Percentiles rank a stretch among this genome's conserved stretches.
phyloP scores from a whole-genome alignment of 495 filamentous ascomycete species.

The Neohortaea acidophila region DNA sequence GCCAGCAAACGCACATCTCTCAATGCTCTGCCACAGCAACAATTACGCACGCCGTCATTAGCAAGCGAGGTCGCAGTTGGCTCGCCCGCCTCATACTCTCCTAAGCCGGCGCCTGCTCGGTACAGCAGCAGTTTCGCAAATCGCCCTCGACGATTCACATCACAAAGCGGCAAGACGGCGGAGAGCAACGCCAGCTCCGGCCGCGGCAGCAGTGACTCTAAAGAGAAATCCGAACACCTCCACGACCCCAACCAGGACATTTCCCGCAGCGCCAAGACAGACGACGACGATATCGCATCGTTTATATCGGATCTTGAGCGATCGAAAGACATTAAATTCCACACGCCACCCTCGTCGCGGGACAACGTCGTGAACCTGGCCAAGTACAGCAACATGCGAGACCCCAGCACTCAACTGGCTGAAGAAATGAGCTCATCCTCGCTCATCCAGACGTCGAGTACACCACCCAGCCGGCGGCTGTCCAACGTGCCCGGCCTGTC shows the following conservation, averaged over 20 bases:
- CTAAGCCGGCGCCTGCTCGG: slow-evolving; percentile 54
- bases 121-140: slow-evolving; percentile 83
- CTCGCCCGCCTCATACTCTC: slow-evolving; percentile 52
- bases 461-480: slow-evolving; percentile 13
- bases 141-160: slow-evolving; percentile 49
- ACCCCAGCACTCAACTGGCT: slow-evolving; percentile 6
- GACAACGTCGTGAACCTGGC: slow-evolving; percentile 8
- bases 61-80: slow-evolving; percentile 42
- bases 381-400: slow-evolving; percentile 9
- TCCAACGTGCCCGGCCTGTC: slow-evolving; percentile 16
- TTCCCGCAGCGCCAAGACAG: slow-evolving; percentile 30
- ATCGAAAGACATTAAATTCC: slow-evolving; percentile 55
- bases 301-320: slow-evolving; percentile 77
- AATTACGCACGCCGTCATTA: slow-evolving; percentile 39
- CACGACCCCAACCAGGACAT: slow-evolving; percentile 41
- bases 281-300: slow-evolving; percentile 83
- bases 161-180: slow-evolving; percentile 47
- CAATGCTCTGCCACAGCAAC: slow-evolving; percentile 48
- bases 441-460: slow-evolving; percentile 4
- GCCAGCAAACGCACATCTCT: slow-evolving; percentile 50
- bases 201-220: slow-evolving; percentile 69
- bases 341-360: slow-evolving; percentile 27
- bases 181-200: slow-evolving; percentile 81
- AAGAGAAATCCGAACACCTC: slow-evolving; percentile 69
- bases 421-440: slow-evolving; percentile 14